Conservation (phyloP, 1,284 basidiomycete genomes). For the Grifola frondosa region DNA sequence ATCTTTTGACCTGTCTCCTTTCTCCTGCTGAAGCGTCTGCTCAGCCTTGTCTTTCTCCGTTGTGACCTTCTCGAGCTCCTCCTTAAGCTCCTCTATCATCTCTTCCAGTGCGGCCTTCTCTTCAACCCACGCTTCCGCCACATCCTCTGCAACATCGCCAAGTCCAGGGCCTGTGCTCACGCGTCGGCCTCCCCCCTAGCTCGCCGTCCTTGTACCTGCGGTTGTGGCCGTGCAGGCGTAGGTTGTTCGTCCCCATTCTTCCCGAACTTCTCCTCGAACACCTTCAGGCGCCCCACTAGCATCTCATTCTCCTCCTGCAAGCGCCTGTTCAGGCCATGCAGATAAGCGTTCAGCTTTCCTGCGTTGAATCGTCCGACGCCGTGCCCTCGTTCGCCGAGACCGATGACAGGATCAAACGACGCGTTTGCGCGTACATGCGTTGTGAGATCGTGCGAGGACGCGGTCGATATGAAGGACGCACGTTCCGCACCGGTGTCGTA, state of each 20-base stretch:
- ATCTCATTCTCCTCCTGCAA: conserved; percentile 80
- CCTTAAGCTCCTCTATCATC: conserved; percentile 49
- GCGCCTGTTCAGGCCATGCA: conserved; percentile 77
- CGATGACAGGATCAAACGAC: conserved; percentile 78
- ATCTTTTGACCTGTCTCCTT: conserved; percentile 54
- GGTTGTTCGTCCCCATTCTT: conserved; percentile 23
- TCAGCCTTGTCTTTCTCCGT: conserved; percentile 44
- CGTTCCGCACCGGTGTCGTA: conserved; percentile 38
- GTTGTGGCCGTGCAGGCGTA: conserved; percentile 9
- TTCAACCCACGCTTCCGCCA: conserved; percentile 60
- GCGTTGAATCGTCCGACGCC: conserved; percentile 73
- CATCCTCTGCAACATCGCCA: conserved; percentile 60
- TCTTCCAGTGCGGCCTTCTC: conserved; percentile 53
- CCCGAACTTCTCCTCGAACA: conserved; percentile 36
- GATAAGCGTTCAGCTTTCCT: conserved; percentile 75
- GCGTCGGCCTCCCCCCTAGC: conserved; percentile 37
- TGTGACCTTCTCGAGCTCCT: conserved; percentile 38
- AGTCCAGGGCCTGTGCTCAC: conserved; percentile 48
- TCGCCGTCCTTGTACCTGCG: conserved; percentile 22
- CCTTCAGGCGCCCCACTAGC: conserved; percentile 48
- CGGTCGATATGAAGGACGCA: conserved; percentile 71
- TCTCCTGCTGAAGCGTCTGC: conserved; percentile 46
- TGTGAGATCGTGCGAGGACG: conserved; percentile 82
- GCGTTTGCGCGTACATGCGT: conserved; percentile 79
- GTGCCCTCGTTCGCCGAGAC: conserved; percentile 60